Evolutionary conservation across 108 stramenopile genomes (phyloP), one percentile per base, ranked within the genome.

Genomic region (Tribonema minus): DNA sequence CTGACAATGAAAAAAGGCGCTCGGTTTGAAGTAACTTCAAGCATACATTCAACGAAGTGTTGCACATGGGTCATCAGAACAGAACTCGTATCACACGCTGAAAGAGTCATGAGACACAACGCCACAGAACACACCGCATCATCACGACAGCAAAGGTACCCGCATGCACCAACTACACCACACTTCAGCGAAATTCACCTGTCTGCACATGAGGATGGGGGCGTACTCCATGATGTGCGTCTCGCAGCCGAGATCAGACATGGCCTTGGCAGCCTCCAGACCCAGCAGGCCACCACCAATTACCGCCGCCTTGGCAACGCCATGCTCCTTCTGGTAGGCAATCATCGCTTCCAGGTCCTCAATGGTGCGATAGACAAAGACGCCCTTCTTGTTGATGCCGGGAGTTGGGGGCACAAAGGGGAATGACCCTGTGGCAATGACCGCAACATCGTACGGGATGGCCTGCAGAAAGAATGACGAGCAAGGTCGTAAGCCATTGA

Each of bases 291-390:
- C 94, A 62, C 94, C 94, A 26, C 94, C 94, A 59, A 95, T 93
- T 46, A 95, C 94, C 37, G 93, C 94, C 20, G 94, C 94, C 54
- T 80, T 70, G 59, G 90, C 80, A 33, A 93, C 90, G 64, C 90
- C 89, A 68, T 93, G 80, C 58, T 89, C 89, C 67, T 93, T 86
- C 64, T 90, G 90, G 71, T 92, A 94, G 26, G 87, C 85, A 70
- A 93, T 83, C 92, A 94, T 93, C 67, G 66, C 74, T 75, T 95
- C 92, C 67, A 95, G 89, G 61, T 95, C 94, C 84, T 93, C 93
- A 71, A 95, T 93, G 5, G 94, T 95, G 54, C 94, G 88, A 86
- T 95, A 95, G 64, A 95, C 94, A 83, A 95, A 95, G 25, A 95
- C 93, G 29, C 94, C 94, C 29, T 81, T 67, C 33, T 73, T 82